Evolutionary conservation across 192 early-diverging fungal species (phyloP).

Genomic region (Coemansia sp.): DNA sequence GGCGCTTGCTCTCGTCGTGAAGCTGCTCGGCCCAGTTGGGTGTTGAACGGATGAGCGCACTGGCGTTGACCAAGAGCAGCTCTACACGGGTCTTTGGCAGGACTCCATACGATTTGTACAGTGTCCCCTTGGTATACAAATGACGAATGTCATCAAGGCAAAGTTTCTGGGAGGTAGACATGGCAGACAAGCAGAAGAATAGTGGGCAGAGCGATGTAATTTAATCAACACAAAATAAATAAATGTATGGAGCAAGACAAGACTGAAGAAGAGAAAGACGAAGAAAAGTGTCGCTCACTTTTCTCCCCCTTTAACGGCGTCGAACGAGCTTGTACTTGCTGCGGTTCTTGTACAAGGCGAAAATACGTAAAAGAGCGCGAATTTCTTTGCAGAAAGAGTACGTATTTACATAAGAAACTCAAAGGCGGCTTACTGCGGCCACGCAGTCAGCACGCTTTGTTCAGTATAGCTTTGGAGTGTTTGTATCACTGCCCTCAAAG

Average conservation of each 20-base stretch:
- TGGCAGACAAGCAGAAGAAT: background rate
- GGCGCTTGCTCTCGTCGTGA: background rate
- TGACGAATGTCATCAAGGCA: background rate
- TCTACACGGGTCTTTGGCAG: conserved; percentile 2
- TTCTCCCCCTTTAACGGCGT: background rate
- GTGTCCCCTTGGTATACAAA: background rate
- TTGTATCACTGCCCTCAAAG: background rate
- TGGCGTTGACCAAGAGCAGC: background rate
- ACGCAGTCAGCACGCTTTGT: background rate
- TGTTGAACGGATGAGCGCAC: background rate
- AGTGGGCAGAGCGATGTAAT: background rate
- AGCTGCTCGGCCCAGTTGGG: background rate
- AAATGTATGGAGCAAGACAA: background rate
- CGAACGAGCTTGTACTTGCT: background rate
- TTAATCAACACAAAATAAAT: background rate
- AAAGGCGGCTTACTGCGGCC: background rate
- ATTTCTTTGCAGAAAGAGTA: background rate
- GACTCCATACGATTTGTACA: background rate
- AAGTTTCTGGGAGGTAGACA: background rate
- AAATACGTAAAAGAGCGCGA: background rate
- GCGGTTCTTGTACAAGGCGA: background rate
- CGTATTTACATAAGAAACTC: background rate
- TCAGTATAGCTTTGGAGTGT: background rate
- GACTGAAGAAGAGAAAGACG: background rate
- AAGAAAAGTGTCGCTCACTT: background rate